These are phyloP conservation scores for Russula brevipes DNA, from an alignment of 768 basidiomycete species.

Conservation along the genomic window DNA sequence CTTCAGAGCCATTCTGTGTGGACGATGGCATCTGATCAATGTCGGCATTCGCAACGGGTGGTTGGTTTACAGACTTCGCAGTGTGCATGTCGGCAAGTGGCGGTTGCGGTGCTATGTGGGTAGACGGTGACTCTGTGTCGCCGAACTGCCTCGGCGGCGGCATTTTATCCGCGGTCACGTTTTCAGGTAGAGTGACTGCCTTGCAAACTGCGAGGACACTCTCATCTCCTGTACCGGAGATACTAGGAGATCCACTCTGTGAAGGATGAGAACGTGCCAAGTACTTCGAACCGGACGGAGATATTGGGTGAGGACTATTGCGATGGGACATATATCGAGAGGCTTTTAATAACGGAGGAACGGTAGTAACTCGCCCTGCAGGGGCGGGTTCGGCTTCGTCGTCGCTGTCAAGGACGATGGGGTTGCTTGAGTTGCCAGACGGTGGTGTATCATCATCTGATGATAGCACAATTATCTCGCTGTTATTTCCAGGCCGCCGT, in stretches of 20 bases:
- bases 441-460: conserved; percentile 12
- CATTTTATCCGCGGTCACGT: not conserved
- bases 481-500: not conserved
- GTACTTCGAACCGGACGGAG: conserved; percentile 1
- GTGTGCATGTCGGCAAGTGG: not conserved
- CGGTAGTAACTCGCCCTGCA: not conserved
- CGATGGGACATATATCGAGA: not conserved
- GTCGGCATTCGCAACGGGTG: not conserved
- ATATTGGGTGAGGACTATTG: not conserved
- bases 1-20: not conserved
- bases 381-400: conserved; percentile 1
- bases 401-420: conserved; percentile 19
- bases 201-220: not conserved
- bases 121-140: not conserved
- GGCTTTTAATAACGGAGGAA: not conserved
- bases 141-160: not conserved
- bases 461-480: conserved; percentile 8
- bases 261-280: not conserved
- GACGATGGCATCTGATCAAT: not conserved
- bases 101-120: not conserved
- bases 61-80: not conserved
- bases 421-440: conserved; percentile 13
- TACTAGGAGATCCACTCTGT: not conserved
- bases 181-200: not conserved
- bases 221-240: not conserved